Evolutionary conservation across 345 rosid species (phyloP).

Genomic region (Hypericum perforatum): DNA sequence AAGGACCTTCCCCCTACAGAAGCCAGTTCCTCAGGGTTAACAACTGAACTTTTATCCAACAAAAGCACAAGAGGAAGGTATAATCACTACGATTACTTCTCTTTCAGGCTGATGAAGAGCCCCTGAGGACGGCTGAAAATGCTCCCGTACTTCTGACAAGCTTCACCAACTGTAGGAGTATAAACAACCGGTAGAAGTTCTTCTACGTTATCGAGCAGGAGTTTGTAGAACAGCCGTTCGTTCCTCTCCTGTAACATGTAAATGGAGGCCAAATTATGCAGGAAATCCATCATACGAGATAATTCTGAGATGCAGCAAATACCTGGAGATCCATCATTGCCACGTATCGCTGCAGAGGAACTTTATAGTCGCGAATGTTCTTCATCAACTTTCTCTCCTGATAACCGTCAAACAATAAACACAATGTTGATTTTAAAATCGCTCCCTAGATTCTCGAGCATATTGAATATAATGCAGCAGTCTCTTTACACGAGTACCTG

Average conservation of each 20-base stretch:
- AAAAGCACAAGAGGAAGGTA: conserved; percentile 1
- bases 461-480: neutral
- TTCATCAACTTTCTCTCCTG: conserved; percentile 72
- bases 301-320: neutral
- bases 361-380: conserved; percentile 65
- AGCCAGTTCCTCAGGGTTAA: conserved; percentile 1
- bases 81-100: conserved; percentile 42
- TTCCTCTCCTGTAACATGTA: conserved; percentile 63
- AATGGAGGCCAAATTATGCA: neutral
- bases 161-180: conserved; percentile 96
- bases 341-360: conserved; percentile 80
- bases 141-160: conserved; percentile 96
- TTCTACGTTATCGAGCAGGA: conserved; percentile 82
- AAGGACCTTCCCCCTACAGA: conserved; percentile 70
- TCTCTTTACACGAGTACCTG: conserved; percentile 36
- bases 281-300: neutral
- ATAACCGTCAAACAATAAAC: conserved; percentile 13
- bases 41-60: neutral
- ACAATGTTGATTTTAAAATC: neutral
- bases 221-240: conserved; percentile 87
- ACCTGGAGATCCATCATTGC: conserved; percentile 99
- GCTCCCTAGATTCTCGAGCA: neutral
- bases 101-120: conserved; percentile 87
- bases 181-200: conserved; percentile 87
- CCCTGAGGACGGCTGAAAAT: conserved; percentile 90